A percentile compares a stretch with the other conserved stretches of the same genome.
phyloP scores from a whole-genome alignment of 768 basidiomycete species.

The Lactarius indigo region DNA sequence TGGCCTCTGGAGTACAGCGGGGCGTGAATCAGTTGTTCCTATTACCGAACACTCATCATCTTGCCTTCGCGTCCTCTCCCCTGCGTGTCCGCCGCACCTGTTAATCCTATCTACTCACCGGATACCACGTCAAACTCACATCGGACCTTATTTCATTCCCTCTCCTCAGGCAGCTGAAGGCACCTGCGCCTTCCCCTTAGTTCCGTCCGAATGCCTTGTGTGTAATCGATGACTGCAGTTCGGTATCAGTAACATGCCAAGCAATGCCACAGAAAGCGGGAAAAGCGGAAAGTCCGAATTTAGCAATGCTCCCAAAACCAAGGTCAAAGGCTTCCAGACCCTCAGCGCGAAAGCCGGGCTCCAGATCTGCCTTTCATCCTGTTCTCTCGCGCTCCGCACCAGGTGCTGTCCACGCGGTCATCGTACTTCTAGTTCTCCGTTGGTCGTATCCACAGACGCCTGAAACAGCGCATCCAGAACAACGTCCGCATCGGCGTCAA shows the following conservation, averaged over 20 bases:
- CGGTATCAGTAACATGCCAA: background rate
- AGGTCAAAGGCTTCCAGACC: slow-evolving; percentile 23
- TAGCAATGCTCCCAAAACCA: background rate
- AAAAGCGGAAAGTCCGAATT: slow-evolving; percentile 8
- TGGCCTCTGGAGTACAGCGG: too few relatives aligned
- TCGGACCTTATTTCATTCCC: background rate
- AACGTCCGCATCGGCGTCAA: slow-evolving; percentile 97
- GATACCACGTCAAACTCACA: too few relatives aligned
- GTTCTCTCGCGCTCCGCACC: too few relatives aligned
- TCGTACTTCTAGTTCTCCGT: slow-evolving; percentile 72
- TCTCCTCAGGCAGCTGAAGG: background rate
- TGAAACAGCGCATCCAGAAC: slow-evolving; percentile 89
- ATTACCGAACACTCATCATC: slow-evolving; percentile 10
- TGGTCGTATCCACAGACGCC: slow-evolving; percentile 94
- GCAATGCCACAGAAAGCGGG: slow-evolving; percentile 15
- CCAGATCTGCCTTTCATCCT: background rate
- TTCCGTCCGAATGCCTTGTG: background rate
- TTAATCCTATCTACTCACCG: background rate
- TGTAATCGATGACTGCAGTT: background rate
- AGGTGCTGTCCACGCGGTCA: background rate
- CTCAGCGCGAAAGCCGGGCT: slow-evolving; percentile 24
- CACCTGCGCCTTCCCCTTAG: too few relatives aligned
- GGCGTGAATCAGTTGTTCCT: too few relatives aligned
- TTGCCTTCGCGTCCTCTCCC: background rate
- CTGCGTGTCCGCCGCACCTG: background rate